phyloP scores from a whole-genome alignment of 1,284 basidiomycete genomes.

The Irpex lacteus region DNA sequence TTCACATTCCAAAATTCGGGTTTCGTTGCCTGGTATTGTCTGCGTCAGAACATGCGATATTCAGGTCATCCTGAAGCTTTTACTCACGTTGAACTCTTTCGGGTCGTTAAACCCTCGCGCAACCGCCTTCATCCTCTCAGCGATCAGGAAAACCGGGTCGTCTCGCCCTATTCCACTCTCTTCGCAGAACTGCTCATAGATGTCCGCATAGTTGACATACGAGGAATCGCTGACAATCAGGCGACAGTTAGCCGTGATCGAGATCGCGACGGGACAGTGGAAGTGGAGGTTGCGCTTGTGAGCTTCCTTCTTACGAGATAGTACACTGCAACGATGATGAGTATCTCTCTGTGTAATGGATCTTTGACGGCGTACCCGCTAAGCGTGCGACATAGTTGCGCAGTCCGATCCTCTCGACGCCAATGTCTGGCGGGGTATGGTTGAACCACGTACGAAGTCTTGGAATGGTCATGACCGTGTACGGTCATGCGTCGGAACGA shows the following conservation, averaged over 20 bases:
- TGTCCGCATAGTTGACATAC: slow-evolving; percentile 89
- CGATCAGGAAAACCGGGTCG: slow-evolving; percentile 83
- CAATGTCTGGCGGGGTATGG: slow-evolving; percentile 85
- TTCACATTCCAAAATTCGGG: slow-evolving; percentile 75
- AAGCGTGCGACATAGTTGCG: slow-evolving; percentile 91
- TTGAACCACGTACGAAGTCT: slow-evolving; percentile 90
- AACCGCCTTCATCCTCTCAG: slow-evolving; percentile 79
- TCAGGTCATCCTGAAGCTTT: not conserved
- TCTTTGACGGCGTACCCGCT: slow-evolving; percentile 63
- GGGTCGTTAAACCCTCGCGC: slow-evolving; percentile 57
- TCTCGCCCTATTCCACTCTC: slow-evolving; percentile 80
- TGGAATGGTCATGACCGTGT: slow-evolving; percentile 90
- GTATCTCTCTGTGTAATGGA: not conserved
- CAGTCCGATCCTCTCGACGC: slow-evolving; percentile 90
- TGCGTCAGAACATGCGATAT: no score
- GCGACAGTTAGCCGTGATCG: slow-evolving; percentile 83
- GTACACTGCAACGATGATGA: slow-evolving; percentile 50
- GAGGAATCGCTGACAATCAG: slow-evolving; percentile 91
- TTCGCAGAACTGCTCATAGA: slow-evolving; percentile 90
- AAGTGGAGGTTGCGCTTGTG: slow-evolving; percentile 91
- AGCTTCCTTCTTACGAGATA: slow-evolving; percentile 88
- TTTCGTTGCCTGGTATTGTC: slow-evolving; percentile 48
- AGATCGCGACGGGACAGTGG: slow-evolving; percentile 87
- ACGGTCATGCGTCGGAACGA: slow-evolving; percentile 92
- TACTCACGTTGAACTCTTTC: slow-evolving; percentile 47